Base-by-base conservation (phyloP, 1,139 yeast genomes). In the Taphrina wiesneri region DNA sequence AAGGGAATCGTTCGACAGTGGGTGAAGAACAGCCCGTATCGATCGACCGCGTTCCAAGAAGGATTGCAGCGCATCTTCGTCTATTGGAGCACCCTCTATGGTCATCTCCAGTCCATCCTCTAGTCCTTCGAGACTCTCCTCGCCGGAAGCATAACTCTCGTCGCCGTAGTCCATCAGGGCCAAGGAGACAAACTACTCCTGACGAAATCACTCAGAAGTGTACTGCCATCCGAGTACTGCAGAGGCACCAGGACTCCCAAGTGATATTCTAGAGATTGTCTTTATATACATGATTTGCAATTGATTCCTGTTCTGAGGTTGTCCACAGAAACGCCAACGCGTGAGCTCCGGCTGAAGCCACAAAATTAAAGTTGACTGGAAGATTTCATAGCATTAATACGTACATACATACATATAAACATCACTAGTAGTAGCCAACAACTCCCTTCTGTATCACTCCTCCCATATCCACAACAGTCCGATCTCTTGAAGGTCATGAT, bases 11-110 rank as follows among this genome's bases (percentile, higher is more conserved):
- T 74, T 71, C 4, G 77, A 73, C 25, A 77, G 71, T 2, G 83
- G 81, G 60, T 77, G 77, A 61, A 80, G 67, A 63, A 75, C 74
- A 67, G 80, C 81, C 61, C 78, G 78, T 28, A 82, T 70, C 17
- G 75, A 72, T 59, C 81, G 74, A 0, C 79, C 74, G 30, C 68
- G 64, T 3, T 74, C 68, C 53, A 74, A 68, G 75, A 76, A 76
- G 26, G 67, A 68, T 23, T 72, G 68, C 66, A 75, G 67, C 67
- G 71, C 72, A 4, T 71, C 77, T 3, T 59, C 23, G 2, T 74
- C 75, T 26, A 74, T 74, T 13, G 76, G 77, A 4, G 73, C 70
- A 11, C 63, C 69, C 3, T 62, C 62, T 13, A 69, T 28, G 36
- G 39, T 28, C 19, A 26, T 1, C 41, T 62, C 66, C 3, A 17